These are phyloP conservation scores for Lavandula angustifolia DNA, from an alignment of 257 asterid genomes.

Conservation along the genomic window DNA sequence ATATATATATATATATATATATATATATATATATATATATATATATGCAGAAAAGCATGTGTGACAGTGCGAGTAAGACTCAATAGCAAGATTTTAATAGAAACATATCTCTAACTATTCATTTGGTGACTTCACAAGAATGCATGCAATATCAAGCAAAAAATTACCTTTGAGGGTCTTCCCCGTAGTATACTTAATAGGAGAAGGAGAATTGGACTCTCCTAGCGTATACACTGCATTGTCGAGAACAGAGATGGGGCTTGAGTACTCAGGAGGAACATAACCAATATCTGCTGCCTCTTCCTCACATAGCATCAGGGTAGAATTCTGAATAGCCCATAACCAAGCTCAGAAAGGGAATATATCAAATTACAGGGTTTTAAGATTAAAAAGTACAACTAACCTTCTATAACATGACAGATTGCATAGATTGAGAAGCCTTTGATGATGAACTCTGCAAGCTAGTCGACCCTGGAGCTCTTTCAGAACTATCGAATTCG, in stretches of 20 bases:
- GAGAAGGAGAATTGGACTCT: slow-evolving; percentile 71
- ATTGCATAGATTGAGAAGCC: slow-evolving; percentile 27
- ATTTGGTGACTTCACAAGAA: neutral
- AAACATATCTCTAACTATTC: neutral
- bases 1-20: too few species aligned
- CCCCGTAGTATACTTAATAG: slow-evolving; percentile 50
- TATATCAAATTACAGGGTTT: neutral
- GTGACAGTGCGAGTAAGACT: neutral
- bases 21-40: too few species aligned
- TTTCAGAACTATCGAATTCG: slow-evolving; percentile 42
- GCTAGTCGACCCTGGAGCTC: slow-evolving; percentile 38
- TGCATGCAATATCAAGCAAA: neutral
- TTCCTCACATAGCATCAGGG: slow-evolving; percentile 41
- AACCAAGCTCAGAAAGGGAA: slow-evolving; percentile 22
- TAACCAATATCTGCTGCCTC: slow-evolving; percentile 49
- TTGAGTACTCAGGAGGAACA: slow-evolving; percentile 64
- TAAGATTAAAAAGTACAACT: slow-evolving; percentile 18
- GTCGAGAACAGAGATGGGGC: slow-evolving; percentile 93
- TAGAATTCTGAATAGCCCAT: slow-evolving; percentile 57
- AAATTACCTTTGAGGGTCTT: slow-evolving; percentile 58
- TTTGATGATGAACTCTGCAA: slow-evolving; percentile 39
- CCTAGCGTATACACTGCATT: slow-evolving; percentile 43
- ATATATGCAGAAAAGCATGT: neutral
- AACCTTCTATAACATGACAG: slow-evolving; percentile 51
- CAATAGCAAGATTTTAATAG: neutral